Conservation (phyloP, 2,329 filamentous ascomycete species). For the Diaporthe citri region DNA sequence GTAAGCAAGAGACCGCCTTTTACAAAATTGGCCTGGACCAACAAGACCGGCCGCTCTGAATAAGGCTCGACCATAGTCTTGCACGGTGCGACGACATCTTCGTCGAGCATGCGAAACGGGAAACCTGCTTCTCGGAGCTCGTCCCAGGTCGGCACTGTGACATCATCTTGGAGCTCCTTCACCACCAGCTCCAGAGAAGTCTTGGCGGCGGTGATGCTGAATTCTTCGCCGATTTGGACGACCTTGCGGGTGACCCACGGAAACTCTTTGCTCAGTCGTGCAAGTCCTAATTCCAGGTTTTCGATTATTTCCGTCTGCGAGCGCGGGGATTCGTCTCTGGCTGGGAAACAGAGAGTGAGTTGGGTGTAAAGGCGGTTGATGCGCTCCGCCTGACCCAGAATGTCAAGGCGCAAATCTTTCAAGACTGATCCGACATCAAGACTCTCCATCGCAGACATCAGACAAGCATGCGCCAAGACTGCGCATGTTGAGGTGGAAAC, state of each 20-base stretch:
- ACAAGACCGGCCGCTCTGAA: constrained; percentile 54
- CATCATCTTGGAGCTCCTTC: constrained; percentile 56
- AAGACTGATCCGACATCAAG: accelerated
- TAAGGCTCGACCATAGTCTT: constrained; percentile 53
- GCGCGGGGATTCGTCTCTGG: constrained; percentile 41
- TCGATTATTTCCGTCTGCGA: constrained; percentile 45
- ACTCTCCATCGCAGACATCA: background rate
- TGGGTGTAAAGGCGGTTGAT: constrained; percentile 60
- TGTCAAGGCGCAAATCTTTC: constrained; percentile 49
- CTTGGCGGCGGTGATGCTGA: constrained; percentile 53
- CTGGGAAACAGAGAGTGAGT: constrained; percentile 55
- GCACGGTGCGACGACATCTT: constrained; percentile 55
- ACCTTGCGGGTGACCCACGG: constrained; percentile 63
- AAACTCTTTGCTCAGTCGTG: constrained; percentile 54
- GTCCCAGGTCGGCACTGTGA: constrained; percentile 53
- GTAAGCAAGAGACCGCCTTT: constrained; percentile 63
- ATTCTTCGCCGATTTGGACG: constrained; percentile 50
- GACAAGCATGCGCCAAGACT: too few species aligned
- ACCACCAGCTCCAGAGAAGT: constrained; percentile 52
- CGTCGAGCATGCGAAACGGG: constrained; percentile 63
- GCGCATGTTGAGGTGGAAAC: background rate
- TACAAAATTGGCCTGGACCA: constrained; percentile 63
- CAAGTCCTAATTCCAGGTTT: constrained; percentile 53
- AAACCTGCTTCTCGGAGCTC: constrained; percentile 53
- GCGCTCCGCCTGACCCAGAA: constrained; percentile 56